Evolutionary conservation across 352 stramenopile species (phyloP).

Genomic region (Blastocystis sp.): DNA sequence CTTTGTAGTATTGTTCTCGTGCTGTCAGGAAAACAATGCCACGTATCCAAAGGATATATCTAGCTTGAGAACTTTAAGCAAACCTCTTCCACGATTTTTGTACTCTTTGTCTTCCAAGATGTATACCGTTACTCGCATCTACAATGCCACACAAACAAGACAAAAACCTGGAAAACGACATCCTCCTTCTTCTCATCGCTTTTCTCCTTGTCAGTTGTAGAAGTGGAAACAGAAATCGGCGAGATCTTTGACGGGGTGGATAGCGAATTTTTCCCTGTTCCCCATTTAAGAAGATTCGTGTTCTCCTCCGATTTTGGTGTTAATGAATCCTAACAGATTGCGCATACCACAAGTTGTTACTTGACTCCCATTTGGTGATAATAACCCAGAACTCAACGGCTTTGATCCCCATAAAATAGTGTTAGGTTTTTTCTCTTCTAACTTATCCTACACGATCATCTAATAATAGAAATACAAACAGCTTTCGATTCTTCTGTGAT

Average conservation of each 20-base stretch:
- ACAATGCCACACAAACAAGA: neutral
- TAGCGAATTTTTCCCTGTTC: slow-evolving; percentile 3
- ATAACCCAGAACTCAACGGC: neutral
- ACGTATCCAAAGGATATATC: neutral
- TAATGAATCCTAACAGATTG: neutral
- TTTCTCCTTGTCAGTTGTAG: neutral
- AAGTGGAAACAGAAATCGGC: neutral
- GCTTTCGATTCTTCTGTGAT: neutral
- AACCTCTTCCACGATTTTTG: slow-evolving; percentile 12
- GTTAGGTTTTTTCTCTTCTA: neutral
- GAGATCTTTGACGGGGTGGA: neutral
- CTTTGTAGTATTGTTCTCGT: neutral
- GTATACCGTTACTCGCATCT: neutral
- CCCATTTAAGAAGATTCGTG: neutral
- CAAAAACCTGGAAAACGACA: neutral
- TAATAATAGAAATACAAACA: neutral
- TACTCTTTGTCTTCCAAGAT: slow-evolving; percentile 17
- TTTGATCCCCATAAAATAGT: neutral
- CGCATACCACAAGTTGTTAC: neutral
- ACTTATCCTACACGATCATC: neutral
- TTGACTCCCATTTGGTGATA: neutral
- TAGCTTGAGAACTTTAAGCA: neutral
- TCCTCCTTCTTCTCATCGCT: neutral
- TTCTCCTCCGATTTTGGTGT: neutral
- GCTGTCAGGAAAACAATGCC: neutral